Percentiles rank a stretch among this genome's conserved stretches.
Evolutionary conservation across 176 grass and related monocot species (phyloP).

Genomic region (Alloteropsis semialata): DNA sequence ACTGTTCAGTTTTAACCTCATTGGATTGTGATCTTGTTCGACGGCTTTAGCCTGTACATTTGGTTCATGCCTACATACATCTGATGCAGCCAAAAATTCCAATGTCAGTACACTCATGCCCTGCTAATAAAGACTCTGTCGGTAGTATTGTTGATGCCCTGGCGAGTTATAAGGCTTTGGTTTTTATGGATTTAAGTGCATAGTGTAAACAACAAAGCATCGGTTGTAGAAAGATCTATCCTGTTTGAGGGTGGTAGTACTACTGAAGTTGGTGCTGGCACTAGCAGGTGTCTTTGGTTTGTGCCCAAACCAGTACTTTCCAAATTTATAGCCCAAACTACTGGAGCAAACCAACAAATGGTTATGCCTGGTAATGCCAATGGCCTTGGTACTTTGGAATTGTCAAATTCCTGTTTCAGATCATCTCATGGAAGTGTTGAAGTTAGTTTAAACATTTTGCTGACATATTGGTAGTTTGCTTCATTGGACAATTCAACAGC

Average conservation of each 20-base stretch:
- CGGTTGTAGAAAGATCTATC: not conserved
- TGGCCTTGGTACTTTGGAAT: not conserved
- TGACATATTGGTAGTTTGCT: not conserved
- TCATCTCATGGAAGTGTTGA: not conserved
- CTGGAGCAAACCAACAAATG: not conserved
- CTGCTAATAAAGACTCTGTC: not conserved
- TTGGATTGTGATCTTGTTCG: not conserved
- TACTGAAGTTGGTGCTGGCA: not conserved
- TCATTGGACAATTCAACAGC: not conserved
- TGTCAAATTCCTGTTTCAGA: not conserved
- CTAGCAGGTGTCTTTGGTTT: not conserved
- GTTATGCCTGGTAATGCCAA: not conserved
- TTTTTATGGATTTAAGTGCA: not conserved
- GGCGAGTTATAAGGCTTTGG: not conserved
- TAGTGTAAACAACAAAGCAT: not conserved
- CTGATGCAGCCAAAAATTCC: not conserved
- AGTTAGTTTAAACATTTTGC: not conserved
- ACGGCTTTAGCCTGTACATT: not conserved
- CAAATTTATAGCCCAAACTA: not conserved
- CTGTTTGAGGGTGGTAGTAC: not conserved
- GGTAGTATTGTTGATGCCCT: not conserved
- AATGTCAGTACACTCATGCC: not conserved
- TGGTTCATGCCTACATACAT: not conserved
- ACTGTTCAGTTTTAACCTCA: not conserved
- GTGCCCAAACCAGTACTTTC: not conserved